A percentile compares a stretch with the other conserved stretches of the same genome.
Conservation (phyloP, 1,284 basidiomycete genomes). For the Ceratobasidium sp. region DNA sequence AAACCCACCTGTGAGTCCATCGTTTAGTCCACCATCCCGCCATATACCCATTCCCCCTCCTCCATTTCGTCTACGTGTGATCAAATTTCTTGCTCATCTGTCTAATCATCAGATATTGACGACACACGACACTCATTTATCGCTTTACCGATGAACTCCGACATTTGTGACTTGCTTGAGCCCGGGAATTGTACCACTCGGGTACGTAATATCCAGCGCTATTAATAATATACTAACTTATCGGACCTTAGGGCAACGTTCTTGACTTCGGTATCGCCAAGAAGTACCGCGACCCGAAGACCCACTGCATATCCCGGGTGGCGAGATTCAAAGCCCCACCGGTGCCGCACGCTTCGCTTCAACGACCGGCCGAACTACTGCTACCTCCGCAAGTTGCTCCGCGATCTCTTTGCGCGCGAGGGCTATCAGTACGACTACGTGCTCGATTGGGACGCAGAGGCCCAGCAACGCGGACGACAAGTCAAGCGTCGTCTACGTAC, state of each 20-base stretch:
- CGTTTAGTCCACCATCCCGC: no score
- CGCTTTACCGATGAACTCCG: neutral
- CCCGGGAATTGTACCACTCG: neutral
- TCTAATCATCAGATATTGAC: no score
- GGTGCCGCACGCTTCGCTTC: conserved; percentile 60
- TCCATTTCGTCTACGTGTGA: no score
- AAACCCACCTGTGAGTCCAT: no score
- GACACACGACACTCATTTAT: conserved; percentile 73
- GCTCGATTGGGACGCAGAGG: neutral
- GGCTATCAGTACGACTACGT: neutral
- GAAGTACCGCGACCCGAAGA: conserved; percentile 99
- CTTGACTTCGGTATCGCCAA: conserved; percentile 99
- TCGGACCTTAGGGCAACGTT: conserved; percentile 78
- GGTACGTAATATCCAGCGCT: no score
- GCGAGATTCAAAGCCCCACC: conserved; percentile 99
- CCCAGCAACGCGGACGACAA: no score
- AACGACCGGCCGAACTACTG: neutral
- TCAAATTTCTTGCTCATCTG: no score
- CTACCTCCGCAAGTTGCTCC: neutral
- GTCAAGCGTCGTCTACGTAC: no score
- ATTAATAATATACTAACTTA: neutral
- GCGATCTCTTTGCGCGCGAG: neutral
- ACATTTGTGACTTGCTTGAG: neutral
- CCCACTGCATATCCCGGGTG: conserved; percentile 99
- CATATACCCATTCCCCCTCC: no score